Evolutionary conservation across 169 alveolate genomes (phyloP), one percentile per base, ranked within the genome.

Genomic region (Cytauxzoon felis): DNA sequence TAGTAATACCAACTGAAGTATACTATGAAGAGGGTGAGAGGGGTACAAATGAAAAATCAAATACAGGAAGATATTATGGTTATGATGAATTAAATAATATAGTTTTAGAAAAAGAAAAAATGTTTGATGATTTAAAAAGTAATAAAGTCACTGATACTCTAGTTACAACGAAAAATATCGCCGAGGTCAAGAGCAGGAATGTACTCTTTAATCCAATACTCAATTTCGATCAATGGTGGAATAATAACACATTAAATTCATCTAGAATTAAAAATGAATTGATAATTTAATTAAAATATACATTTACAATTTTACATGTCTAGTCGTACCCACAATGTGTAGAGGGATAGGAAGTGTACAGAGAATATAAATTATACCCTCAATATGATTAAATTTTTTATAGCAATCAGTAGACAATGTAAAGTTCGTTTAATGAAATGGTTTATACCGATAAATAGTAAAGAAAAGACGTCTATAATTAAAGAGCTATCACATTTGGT

Each of bases 381-480:
- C 65, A 66, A 40, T 42, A 96, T 96, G 99, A 95, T 97, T 52
- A 93, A 95, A 48, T 95, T 95, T 82, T 87, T 95, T 80, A 88
- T 97, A 57, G 89, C 96, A 60, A 93, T 97, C 29, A 93, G 97
- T 71, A 91, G 99, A 57, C 98, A 95, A 80, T 98, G 99, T 21
- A 96, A 95, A 86, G 94, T 95, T 9, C 83, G 99, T 75, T 91
- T 97, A 76, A 94, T 92, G 62, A 95, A 95, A 72, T 97, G 97
- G 97, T 95, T 89, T 70, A 87, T 90, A 27, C 88, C 93, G 4
- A 87, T 91, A 33, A 87, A 66, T 76, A 91, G 61, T 87, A 86
- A 58, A 78, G 93, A 86, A 79, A 89, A 81, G 72, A 88, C 76
- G 65, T 79, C 85, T 63, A 86, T 90, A 32, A 90, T 93, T 71